phyloP scores from a whole-genome alignment of 108 stramenopile species.

The Nannochloropsis oceanica region DNA sequence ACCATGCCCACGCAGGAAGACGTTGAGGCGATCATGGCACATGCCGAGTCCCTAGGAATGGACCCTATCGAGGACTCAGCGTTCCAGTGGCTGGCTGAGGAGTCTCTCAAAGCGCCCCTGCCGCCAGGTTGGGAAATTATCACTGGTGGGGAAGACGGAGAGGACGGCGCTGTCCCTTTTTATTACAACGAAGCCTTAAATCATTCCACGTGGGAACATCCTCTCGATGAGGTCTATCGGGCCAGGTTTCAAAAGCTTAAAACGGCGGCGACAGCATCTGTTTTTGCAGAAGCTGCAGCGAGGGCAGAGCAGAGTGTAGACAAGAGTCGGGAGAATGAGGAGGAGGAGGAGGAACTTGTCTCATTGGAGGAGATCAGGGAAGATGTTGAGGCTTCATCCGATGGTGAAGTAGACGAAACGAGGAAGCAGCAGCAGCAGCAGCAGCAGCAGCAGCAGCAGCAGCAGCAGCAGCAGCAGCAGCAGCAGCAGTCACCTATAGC shows the following conservation, averaged over 20 bases:
- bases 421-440: not conserved
- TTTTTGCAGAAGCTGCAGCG: not conserved
- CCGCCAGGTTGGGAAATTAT: not conserved
- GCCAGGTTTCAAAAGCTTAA: not conserved
- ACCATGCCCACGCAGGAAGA: not conserved
- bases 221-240: not conserved
- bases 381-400: not conserved
- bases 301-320: not conserved
- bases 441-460: not conserved
- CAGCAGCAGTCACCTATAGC: too few species aligned
- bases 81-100: not conserved
- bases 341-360: not conserved
- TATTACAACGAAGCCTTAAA: not conserved
- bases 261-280: not conserved
- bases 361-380: not conserved
- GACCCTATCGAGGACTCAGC: not conserved
- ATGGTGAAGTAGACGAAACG: not conserved
- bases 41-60: not conserved
- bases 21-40: not conserved
- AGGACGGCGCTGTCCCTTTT: not conserved
- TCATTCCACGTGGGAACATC: not conserved
- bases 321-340: not conserved
- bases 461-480: not conserved
- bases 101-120: not conserved
- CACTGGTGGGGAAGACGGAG: not conserved